Conservation (phyloP, 2,329 filamentous ascomycete genomes). For the Trichophyton simii region DNA sequence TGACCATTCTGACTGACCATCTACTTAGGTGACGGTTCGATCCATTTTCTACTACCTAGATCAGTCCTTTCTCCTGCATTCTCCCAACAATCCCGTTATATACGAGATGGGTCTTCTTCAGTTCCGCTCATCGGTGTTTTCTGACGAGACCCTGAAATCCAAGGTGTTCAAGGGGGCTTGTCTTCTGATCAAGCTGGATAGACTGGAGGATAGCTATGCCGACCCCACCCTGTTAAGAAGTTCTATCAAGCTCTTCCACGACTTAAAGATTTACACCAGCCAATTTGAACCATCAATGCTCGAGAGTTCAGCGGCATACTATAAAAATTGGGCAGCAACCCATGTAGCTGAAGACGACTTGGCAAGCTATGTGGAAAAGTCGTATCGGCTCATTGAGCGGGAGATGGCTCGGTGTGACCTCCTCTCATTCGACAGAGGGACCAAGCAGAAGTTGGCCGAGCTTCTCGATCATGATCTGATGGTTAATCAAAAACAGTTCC, state of each 20-base stretch:
- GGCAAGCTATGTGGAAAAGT: conserved; percentile 61
- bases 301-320: conserved; percentile 53
- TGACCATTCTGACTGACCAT: background rate
- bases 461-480: conserved; percentile 63
- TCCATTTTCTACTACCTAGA: conserved; percentile 93
- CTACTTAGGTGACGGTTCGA: conserved; percentile 56
- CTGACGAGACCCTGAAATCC: conserved; percentile 39
- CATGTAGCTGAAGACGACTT: conserved; percentile 51
- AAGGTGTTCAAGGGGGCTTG: conserved; percentile 59
- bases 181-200: conserved; percentile 60
- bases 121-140: conserved; percentile 55
- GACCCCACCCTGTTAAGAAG: conserved; percentile 57
- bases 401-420: conserved; percentile 68
- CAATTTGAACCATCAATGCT: conserved; percentile 70
- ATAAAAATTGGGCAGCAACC: conserved; percentile 55
- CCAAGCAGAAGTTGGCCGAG: conserved; percentile 62
- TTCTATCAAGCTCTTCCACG: conserved; percentile 68
- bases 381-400: conserved; percentile 53
- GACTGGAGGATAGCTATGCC: conserved; percentile 44
- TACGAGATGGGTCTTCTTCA: conserved; percentile 67
- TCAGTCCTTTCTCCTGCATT: conserved; percentile 70
- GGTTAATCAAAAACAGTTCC: conserved; percentile 49
- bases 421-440: conserved; percentile 72
- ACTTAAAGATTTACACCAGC: conserved; percentile 67
- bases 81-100: conserved; percentile 56